phyloP scores from a whole-genome alignment of 352 stramenopile genomes.

The Pythium volutum region DNA sequence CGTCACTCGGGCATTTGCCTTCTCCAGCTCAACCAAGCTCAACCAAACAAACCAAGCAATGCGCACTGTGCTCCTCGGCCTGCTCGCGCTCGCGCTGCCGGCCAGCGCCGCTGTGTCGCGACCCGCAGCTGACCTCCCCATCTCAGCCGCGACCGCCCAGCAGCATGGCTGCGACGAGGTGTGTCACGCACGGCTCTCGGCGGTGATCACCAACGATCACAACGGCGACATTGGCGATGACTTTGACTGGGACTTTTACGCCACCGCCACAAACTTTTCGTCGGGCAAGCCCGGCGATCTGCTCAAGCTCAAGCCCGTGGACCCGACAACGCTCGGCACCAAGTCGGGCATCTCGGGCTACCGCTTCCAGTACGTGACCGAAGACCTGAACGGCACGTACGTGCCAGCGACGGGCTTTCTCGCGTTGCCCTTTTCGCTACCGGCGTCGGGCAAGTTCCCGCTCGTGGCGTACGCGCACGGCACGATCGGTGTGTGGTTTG shows the following conservation, averaged over 20 bases:
- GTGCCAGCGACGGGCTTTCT: neutral
- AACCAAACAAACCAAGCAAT: too few relatives aligned
- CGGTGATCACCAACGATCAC: neutral
- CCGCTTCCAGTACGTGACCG: neutral
- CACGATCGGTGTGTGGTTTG: neutral
- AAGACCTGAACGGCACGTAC: neutral
- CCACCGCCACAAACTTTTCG: neutral
- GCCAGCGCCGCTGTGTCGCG: too few relatives aligned
- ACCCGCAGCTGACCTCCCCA: too few relatives aligned
- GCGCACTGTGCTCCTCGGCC: too few relatives aligned
- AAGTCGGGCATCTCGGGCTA: neutral
- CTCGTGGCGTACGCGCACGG: neutral
- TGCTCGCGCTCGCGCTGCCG: too few relatives aligned
- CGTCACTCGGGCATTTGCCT: too few relatives aligned
- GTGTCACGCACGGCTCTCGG: neutral
- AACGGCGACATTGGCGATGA: neutral
- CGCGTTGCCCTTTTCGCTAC: neutral
- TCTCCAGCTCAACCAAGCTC: too few relatives aligned
- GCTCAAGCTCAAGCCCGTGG: neutral
- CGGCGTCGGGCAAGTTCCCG: neutral
- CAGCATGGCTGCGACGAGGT: neutral
- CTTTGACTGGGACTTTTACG: slow-evolving; percentile 2
- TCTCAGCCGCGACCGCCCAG: neutral
- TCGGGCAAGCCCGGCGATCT: neutral
- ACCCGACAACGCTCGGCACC: neutral